Evolutionary conservation across 192 early-diverging fungal genomes (phyloP).

Genomic region (Coemansia sp.): DNA sequence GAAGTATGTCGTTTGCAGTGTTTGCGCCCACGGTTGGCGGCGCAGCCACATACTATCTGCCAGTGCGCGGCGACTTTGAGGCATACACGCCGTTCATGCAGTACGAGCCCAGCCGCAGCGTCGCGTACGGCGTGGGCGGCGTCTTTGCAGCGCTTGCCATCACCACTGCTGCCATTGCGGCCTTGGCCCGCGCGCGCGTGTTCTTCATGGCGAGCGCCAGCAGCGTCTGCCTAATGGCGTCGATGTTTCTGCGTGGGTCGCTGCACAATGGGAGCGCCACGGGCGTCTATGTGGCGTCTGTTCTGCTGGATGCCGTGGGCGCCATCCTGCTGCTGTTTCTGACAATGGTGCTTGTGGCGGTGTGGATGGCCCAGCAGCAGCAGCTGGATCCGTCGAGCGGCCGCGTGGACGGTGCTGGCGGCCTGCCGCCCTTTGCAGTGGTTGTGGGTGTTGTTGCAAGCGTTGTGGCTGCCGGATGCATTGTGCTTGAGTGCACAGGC

Average conservation of each 20-base stretch:
- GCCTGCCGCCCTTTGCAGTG: not conserved
- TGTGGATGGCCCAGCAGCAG: constrained; percentile 19
- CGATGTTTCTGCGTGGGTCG: constrained; percentile 37
- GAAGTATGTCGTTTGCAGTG: constrained; percentile 13
- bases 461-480: not conserved
- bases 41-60: constrained; percentile 15
- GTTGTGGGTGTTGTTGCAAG: constrained; percentile 1
- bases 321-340: constrained; percentile 17
- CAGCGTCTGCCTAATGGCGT: constrained; percentile 17
- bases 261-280: not conserved
- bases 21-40: constrained; percentile 11
- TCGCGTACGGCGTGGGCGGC: constrained; percentile 37
- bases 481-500: constrained; percentile 23
- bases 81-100: constrained; percentile 28
- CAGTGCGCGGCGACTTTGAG: constrained; percentile 1
- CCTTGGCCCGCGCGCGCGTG: constrained; percentile 6
- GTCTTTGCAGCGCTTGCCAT: constrained; percentile 29
- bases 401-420: not conserved
- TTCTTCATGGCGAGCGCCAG: constrained; percentile 4
- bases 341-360: constrained; percentile 8
- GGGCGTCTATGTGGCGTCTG: constrained; percentile 16
- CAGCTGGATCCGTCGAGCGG: not conserved
- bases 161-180: not conserved
- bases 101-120: constrained; percentile 16
- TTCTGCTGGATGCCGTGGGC: constrained; percentile 24